Conservation (phyloP, 768 basidiomycete species). For the Crassisporium funariophilum region DNA sequence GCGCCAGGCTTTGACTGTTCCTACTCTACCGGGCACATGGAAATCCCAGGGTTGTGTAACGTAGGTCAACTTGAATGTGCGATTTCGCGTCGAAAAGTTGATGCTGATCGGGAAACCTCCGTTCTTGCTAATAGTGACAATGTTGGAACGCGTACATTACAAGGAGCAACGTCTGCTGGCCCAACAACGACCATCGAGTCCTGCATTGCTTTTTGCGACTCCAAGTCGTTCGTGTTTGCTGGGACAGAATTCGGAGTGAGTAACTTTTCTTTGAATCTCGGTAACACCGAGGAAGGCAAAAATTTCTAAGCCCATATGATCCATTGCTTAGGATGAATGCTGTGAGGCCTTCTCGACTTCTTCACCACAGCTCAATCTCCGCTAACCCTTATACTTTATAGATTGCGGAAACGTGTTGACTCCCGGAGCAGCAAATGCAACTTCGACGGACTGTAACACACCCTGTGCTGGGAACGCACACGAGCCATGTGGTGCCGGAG, state of each 20-base stretch:
- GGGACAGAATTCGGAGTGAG: conserved; percentile 61
- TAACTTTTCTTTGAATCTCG: conserved; percentile 3
- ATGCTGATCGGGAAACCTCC: conserved; percentile 3
- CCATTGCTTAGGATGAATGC: conserved; percentile 31
- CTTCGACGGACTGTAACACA: conserved; percentile 58
- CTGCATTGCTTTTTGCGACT: conserved; percentile 50
- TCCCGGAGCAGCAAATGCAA: conserved; percentile 45
- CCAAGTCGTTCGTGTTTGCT: conserved; percentile 58
- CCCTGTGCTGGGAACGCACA: conserved; percentile 58
- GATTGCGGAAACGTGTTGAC: conserved; percentile 65
- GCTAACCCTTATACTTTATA: conserved; percentile 25
- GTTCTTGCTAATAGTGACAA: conserved; percentile 47
- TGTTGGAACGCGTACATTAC: conserved; percentile 58
- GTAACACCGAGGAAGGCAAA: neutral
- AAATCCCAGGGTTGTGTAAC: conserved; percentile 61
- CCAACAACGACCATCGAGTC: conserved; percentile 61
- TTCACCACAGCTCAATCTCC: conserved; percentile 7
- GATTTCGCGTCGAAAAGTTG: too few species aligned
- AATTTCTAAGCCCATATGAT: neutral
- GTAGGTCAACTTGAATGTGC: conserved; percentile 41
- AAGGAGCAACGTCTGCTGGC: conserved; percentile 44
- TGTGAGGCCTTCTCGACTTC: conserved; percentile 24
- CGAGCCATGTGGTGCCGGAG: conserved; percentile 63
- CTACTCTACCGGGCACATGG: conserved; percentile 58
- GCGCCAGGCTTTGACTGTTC: conserved; percentile 42